Conservation (phyloP, 306 rosid genomes). For the Malus domestica region ASM211411v1 NC_041804.1:35359501-35360000, state of each 20-base stretch:
- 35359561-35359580: background rate
- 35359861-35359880: constrained; percentile 52
- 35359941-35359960: constrained; percentile 33
- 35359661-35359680: constrained; percentile 23
- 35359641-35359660: constrained; percentile 31
- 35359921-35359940: constrained; percentile 54
- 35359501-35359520: constrained; percentile 82
- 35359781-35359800: constrained; percentile 1
- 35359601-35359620: constrained; percentile 1
- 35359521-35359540: constrained; percentile 32
- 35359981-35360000: constrained; percentile 51
- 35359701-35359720: constrained; percentile 4
- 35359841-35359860: constrained; percentile 24
- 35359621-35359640: background rate
- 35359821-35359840: background rate
- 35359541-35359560: background rate
- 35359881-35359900: constrained; percentile 60
- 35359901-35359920: constrained; percentile 13
- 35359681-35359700: constrained; percentile 22
- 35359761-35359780: constrained; percentile 13
- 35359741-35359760: constrained; percentile 32
- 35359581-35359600: background rate
- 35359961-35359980: constrained; percentile 26
- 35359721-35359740: constrained; percentile 27
- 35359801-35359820: background rate